Percentiles rank a stretch among this genome's conserved stretches.
These are phyloP conservation scores for Rhynchospora pubera DNA, from an alignment of 176 grass and related monocot species.

Conservation along the genomic window DNA sequence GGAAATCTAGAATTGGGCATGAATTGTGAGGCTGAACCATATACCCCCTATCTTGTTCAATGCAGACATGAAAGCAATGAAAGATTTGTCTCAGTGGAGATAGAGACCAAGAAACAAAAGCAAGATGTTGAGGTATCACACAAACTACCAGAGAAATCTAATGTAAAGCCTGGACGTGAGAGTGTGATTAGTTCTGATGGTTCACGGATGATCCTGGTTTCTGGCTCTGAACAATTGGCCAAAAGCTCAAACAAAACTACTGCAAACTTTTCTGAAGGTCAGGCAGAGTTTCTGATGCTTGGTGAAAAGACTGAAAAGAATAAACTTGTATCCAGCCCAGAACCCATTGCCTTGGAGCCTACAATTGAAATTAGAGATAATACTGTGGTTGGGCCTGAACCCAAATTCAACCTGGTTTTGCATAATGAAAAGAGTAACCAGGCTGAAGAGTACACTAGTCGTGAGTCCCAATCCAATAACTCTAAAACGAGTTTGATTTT, in stretches of 20 bases:
- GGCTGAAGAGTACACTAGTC: neutral
- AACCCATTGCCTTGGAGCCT: neutral
- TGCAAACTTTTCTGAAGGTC: neutral
- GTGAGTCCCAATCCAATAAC: neutral
- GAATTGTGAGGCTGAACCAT: neutral
- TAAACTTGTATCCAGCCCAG: neutral
- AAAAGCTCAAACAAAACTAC: neutral
- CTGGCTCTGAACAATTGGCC: neutral
- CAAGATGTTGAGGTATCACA: neutral
- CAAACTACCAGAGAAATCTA: neutral
- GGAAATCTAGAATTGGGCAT: neutral
- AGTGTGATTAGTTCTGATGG: neutral
- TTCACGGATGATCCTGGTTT: neutral
- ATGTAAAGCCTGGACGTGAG: neutral
- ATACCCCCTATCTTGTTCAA: neutral
- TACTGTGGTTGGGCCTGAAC: neutral
- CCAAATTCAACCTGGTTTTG: neutral
- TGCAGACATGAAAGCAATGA: neutral
- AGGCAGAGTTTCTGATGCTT: neutral
- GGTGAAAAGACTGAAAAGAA: neutral
- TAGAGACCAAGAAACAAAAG: neutral
- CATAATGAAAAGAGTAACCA: neutral
- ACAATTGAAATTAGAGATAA: neutral
- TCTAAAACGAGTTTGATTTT: neutral
- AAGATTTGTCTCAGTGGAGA: neutral